phyloP scores from a whole-genome alignment of 495 filamentous ascomycete species.

The Lophium mytilinum region DNA sequence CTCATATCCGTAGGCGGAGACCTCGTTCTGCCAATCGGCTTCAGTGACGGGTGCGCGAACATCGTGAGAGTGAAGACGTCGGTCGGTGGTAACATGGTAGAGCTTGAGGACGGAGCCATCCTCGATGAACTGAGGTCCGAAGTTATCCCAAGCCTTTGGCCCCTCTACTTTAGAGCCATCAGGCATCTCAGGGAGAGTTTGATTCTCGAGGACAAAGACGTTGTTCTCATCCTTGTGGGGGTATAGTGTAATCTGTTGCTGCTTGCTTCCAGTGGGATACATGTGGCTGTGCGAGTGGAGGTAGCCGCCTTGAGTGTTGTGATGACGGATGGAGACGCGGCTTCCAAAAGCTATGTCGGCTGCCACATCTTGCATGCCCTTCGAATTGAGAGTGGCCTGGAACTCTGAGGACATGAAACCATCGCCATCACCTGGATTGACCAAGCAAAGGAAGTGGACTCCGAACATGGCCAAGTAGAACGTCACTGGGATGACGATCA shows the following conservation, averaged over 20 bases:
- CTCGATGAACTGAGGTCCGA: constrained; percentile 59
- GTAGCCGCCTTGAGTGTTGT: constrained; percentile 96
- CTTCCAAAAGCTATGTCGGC: constrained; percentile 88
- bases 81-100: constrained; percentile 73
- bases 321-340: constrained; percentile 76
- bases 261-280: constrained; percentile 95
- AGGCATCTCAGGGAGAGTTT: constrained; percentile 77
- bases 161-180: constrained; percentile 71
- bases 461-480: constrained; percentile 96
- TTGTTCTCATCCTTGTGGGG: constrained; percentile 99
- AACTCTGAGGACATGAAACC: constrained; percentile 99
- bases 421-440: constrained; percentile 93
- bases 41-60: constrained; percentile 95
- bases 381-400: constrained; percentile 92
- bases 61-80: constrained; percentile 93
- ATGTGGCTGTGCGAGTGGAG: constrained; percentile 94
- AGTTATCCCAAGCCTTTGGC: constrained; percentile 71
- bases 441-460: constrained; percentile 87
- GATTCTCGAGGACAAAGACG: constrained; percentile 84
- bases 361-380: constrained; percentile 89
- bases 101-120: constrained; percentile 74
- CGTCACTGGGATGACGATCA: constrained; percentile 78
- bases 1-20: constrained; percentile 95
- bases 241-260: constrained; percentile 96
- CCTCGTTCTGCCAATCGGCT: constrained; percentile 97